Conservation (phyloP, 805 yeast genomes). For the Yarrowia bubula region DNA sequence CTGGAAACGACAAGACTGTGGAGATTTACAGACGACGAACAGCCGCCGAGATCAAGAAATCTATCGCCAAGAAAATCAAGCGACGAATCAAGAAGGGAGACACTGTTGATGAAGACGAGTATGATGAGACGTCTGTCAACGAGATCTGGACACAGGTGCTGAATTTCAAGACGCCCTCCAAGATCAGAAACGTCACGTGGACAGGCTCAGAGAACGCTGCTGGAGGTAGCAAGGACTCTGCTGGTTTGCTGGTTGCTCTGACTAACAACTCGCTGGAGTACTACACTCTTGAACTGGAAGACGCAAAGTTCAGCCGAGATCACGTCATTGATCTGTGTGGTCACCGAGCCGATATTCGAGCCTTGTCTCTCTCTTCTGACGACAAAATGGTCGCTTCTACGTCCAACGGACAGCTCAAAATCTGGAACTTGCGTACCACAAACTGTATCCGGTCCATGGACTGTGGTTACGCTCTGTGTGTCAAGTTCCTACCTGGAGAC, state of each 20-base stretch:
- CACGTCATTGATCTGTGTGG: constrained; percentile 73
- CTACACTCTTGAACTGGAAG: constrained; percentile 57
- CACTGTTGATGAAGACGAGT: constrained; percentile 56
- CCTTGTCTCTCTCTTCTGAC: constrained; percentile 79
- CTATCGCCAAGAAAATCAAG: constrained; percentile 70
- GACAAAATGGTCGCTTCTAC: constrained; percentile 81
- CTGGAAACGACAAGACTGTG: constrained; percentile 72
- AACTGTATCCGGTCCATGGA: constrained; percentile 84
- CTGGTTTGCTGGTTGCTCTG: constrained; percentile 64
- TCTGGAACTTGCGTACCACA: constrained; percentile 77
- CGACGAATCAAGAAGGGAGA: constrained; percentile 59
- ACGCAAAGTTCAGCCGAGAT: constrained; percentile 45
- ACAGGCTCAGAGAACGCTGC: constrained; percentile 30
- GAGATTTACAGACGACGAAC: constrained; percentile 78
- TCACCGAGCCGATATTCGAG: constrained; percentile 84
- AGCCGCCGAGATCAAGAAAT: constrained; percentile 73
- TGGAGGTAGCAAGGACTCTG: constrained; percentile 36
- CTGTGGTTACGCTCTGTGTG: constrained; percentile 80
- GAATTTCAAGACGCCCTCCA: constrained; percentile 60
- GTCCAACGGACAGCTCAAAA: constrained; percentile 81
- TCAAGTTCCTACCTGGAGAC: constrained; percentile 89
- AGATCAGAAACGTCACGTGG: constrained; percentile 69
- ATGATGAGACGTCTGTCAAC: constrained; percentile 34
- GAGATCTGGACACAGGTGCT: constrained; percentile 64
- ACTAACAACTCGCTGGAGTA: constrained; percentile 74